Evolutionary conservation across 208 protist species (phyloP), one percentile per base, ranked within the genome.

Genomic region (Crithidia acanthocephali): DNA sequence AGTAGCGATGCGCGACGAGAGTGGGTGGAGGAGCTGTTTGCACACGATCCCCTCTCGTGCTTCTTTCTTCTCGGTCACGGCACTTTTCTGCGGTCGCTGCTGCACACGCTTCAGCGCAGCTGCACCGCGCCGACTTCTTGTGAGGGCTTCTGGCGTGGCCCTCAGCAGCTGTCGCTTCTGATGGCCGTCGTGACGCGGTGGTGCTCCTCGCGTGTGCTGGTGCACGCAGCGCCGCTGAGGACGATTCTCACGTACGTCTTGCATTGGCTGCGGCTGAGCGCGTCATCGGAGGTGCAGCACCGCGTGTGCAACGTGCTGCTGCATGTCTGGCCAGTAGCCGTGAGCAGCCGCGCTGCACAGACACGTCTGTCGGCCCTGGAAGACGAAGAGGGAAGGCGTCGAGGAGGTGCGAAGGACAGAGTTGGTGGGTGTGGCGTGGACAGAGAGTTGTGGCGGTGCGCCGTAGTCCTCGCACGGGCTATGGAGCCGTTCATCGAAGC

Each of bases 251-350:
- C 30, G 5, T 67, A 57, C 6, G 55, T 78, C 11, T 42, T 72
- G 28, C 59, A 63, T 15, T 77, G 30, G 65, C 50, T 69, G 28
- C 64, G 48, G 13, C 48, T 30, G 13, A 45, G 11, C 20, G 28
- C 47, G 8, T 30, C 72, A 23, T n/a, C 22, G 15, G 56, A 44
- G 20, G 50, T 64, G 53, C 47, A 30, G 7, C 32, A 30, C 18
- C n/a, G 27, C 5, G 80, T 85, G 33, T 90, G 87, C 62, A 55
- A 75, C 56, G 71, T 83, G n/a, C 63, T 92, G 7, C 62, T 88
- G 32, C 81, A 88, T 52, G 59, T 80, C 9, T 92, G 84, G 84
- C 72, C 81, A 6, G 59, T 75, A 11, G 59, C 73, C 1, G 20
- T 60, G 20, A 20, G 61, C 20, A 22, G 64, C 22, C n/a, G 42